Evolutionary conservation across 2,329 filamentous ascomycete species (phyloP), one percentile per base, ranked within the genome.

Genomic region (Septoria petroselini): DNA sequence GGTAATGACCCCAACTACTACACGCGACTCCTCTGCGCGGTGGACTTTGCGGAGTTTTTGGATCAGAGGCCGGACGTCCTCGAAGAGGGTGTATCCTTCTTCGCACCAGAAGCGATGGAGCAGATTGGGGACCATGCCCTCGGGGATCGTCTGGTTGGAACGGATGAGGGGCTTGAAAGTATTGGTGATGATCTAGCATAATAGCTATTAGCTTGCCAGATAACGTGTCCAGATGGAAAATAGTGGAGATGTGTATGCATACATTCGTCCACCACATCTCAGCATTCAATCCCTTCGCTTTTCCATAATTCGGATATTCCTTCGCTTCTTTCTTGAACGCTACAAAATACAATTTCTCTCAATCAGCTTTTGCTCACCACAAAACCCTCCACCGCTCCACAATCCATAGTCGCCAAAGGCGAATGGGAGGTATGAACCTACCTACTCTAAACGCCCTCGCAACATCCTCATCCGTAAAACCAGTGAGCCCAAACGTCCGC

Each of bases 201-300:
- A 5, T n/a, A n/a, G n/a, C n/a, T n/a, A n/a, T n/a, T n/a, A n/a
- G n/a, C n/a, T n/a, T n/a, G n/a, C n/a, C n/a, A n/a, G n/a, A n/a
- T n/a, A n/a, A n/a, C n/a, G n/a, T n/a, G n/a, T n/a, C n/a, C n/a
- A n/a, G n/a, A n/a, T n/a, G n/a, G n/a, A n/a, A n/a, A n/a, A n/a
- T n/a, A n/a, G n/a, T n/a, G n/a, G n/a, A n/a, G n/a, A n/a, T n/a
- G n/a, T n/a, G n/a, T n/a, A n/a, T n/a, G n/a, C n/a, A n/a, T 67
- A 82, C 80, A 61, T 78, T 77, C 4, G 71, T 73, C 81, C 81
- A 84, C 82, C 82, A 85, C 54, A 65, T 68, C 30, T 74, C 69
- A 0, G 79, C 71, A 6, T 73, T 73, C 58, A 83, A 69, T 1
- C 73, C 74, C 4, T 68, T 74, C 0, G 66, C 69, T 57, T 73